phyloP scores from a whole-genome alignment of 2,329 filamentous ascomycete genomes.

The Aspergillus ruber region DNA sequence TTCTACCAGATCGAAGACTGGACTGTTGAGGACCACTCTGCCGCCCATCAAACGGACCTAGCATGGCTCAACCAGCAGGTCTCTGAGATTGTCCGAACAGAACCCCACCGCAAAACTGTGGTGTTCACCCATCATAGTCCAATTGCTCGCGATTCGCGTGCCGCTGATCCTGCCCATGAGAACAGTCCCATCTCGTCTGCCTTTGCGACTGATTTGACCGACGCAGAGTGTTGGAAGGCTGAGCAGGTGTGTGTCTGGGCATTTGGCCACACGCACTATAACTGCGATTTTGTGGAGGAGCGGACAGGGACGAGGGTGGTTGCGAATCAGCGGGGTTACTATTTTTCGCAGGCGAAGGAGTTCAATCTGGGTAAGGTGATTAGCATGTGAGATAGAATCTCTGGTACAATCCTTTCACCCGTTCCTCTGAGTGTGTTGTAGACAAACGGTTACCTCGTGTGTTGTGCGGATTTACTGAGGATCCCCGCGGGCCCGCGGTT shows the following conservation, averaged over 20 bases:
- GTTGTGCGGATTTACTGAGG: not conserved
- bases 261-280: constrained; percentile 47
- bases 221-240: constrained; percentile 34
- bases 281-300: constrained; percentile 33
- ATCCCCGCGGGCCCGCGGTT: constrained; percentile 7
- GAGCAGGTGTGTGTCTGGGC: constrained; percentile 38
- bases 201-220: constrained; percentile 39
- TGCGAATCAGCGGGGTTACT: constrained; percentile 39
- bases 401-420: not conserved
- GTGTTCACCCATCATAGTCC: constrained; percentile 38
- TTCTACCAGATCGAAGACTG: constrained; percentile 44
- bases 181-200: constrained; percentile 28
- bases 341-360: constrained; percentile 31
- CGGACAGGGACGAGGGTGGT: constrained; percentile 28
- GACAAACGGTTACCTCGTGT: not conserved
- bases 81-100: constrained; percentile 16
- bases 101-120: constrained; percentile 30
- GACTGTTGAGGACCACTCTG: constrained; percentile 26
- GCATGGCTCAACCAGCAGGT: constrained; percentile 37
- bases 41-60: constrained; percentile 28
- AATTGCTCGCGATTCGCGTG: constrained; percentile 15
- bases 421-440: not conserved
- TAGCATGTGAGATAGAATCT: constrained; percentile 3
- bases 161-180: constrained; percentile 25
- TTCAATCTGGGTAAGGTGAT: constrained; percentile 29